phyloP scores from a whole-genome alignment of 2,329 filamentous ascomycete genomes.

The Scytalidium lignicola region DNA sequence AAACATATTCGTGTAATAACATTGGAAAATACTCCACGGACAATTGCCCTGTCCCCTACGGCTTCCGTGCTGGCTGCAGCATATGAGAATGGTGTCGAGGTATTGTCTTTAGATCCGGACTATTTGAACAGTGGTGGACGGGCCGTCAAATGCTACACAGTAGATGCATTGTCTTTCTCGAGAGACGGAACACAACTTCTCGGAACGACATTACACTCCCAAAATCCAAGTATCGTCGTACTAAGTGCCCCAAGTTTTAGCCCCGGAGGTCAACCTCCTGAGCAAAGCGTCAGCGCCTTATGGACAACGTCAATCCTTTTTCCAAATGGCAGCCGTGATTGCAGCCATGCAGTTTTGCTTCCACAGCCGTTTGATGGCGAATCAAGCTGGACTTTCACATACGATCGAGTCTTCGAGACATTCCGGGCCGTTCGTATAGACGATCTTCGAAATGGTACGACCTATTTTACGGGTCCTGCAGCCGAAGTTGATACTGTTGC shows the following conservation, averaged over 20 bases:
- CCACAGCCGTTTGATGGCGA: slow-evolving; percentile 44
- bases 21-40: slow-evolving; percentile 71
- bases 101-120: slow-evolving; percentile 65
- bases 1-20: slow-evolving; percentile 69
- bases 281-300: slow-evolving; percentile 66
- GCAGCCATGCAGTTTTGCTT: slow-evolving; percentile 70
- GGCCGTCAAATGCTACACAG: slow-evolving; percentile 71
- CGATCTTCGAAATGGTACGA: slow-evolving; percentile 69
- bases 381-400: slow-evolving; percentile 71
- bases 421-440: slow-evolving; percentile 74
- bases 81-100: slow-evolving; percentile 84
- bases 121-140: slow-evolving; percentile 62
- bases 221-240: slow-evolving; percentile 66
- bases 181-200: slow-evolving; percentile 73
- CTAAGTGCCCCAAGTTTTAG: slow-evolving; percentile 77
- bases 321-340: slow-evolving; percentile 73
- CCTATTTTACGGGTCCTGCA: slow-evolving; percentile 70
- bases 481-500: slow-evolving; percentile 45
- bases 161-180: slow-evolving; percentile 71
- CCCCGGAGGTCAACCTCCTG: slow-evolving; percentile 58
- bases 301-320: slow-evolving; percentile 87
- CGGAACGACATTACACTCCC: slow-evolving; percentile 64
- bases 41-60: slow-evolving; percentile 75
- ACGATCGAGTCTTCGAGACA: slow-evolving; percentile 70
- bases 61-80: slow-evolving; percentile 79